Base-by-base conservation (phyloP, 441 rosid genomes). In the Jatropha podagrica region DNA sequence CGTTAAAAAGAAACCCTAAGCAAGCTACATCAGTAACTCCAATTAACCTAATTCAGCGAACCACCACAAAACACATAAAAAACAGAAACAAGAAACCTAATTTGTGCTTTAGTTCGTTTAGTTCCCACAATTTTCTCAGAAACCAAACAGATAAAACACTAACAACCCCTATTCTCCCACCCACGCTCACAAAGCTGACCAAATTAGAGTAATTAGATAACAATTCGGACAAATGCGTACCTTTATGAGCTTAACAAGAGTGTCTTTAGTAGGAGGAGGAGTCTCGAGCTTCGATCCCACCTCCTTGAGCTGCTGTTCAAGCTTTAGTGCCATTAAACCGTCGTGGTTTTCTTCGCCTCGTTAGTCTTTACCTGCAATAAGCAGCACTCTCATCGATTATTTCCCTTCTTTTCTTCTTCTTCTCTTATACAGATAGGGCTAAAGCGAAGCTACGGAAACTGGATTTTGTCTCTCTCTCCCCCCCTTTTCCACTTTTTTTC, bases 231-330 rank as follows among this genome's bases (percentile, higher is more conserved):
- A 71, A 85, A 74, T 81, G 82, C 73, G 38, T 75, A 88, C 99
- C 99, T 94, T 89, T 23, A 94, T 83, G 76, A 96, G 98, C 90
- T 91, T 92, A 72, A 90, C 81, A 76, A 96, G 86, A 13, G 89
- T 88, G 78, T 96, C 99, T 79, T 94, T 92, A 60, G 92, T 52
- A 58, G 95, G 54, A 59, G 98, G 95, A 82, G 85, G 94, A 38
- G 88, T 77, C 72, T 87, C 88, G 78, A 96, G 97, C 90, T 88
- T 92, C 78, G 97, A 94, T 92, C 99, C 99, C 78, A 94, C 76
- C 84, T 91, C 97, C 85, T 76, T 86, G 60, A 96, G 86, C 86
- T 83, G 95, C 74, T 79, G 86, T 80, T 88, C 87, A 27, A 87
- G 86, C 88, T 89, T 89, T 62, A 80, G 86, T 10, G 87, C 90